phyloP scores from a whole-genome alignment of 805 yeast genomes.

The Aciculoconidium aculeatum region DNA sequence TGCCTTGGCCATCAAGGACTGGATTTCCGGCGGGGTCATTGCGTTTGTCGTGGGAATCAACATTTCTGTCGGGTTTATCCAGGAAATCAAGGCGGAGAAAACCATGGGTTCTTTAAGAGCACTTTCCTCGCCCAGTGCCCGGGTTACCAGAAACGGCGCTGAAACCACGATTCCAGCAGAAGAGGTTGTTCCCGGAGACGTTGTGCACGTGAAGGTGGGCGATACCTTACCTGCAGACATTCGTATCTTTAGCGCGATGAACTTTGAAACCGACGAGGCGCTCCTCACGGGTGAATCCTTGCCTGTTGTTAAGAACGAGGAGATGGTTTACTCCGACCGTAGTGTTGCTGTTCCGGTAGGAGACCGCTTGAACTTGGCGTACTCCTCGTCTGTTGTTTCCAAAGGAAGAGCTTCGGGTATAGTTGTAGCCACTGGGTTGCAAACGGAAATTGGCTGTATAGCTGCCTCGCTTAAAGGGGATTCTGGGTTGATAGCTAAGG shows the following conservation, averaged over 20 bases:
- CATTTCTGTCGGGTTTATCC: constrained; percentile 61
- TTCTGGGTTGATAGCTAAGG: constrained; percentile 31
- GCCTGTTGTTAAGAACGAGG: constrained; percentile 52
- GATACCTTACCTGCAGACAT: constrained; percentile 75
- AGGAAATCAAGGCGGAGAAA: constrained; percentile 69
- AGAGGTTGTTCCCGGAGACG: constrained; percentile 69
- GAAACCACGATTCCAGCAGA: constrained; percentile 54
- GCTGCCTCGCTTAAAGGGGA: constrained; percentile 52
- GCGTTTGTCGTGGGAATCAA: constrained; percentile 61
- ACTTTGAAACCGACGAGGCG: constrained; percentile 70
- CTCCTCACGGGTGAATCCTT: constrained; percentile 61
- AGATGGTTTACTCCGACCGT: constrained; percentile 30
- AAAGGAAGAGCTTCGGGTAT: constrained; percentile 74
- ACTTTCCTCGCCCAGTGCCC: constrained; percentile 65
- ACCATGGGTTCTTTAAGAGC: constrained; percentile 71
- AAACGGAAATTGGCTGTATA: constrained; percentile 70
- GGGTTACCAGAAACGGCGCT: constrained; percentile 60
- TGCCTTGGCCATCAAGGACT: constrained; percentile 67
- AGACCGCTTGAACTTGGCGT: constrained; percentile 69
- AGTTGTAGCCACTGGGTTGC: constrained; percentile 60
- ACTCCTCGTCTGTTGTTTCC: constrained; percentile 59
- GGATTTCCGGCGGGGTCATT: constrained; percentile 81
- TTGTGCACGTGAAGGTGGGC: constrained; percentile 58
- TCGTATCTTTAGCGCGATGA: constrained; percentile 50
- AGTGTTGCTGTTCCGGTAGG: constrained; percentile 51